These are phyloP conservation scores for Seiridium unicorne DNA, from an alignment of 2,329 filamentous ascomycete genomes.

Conservation along the genomic window DNA sequence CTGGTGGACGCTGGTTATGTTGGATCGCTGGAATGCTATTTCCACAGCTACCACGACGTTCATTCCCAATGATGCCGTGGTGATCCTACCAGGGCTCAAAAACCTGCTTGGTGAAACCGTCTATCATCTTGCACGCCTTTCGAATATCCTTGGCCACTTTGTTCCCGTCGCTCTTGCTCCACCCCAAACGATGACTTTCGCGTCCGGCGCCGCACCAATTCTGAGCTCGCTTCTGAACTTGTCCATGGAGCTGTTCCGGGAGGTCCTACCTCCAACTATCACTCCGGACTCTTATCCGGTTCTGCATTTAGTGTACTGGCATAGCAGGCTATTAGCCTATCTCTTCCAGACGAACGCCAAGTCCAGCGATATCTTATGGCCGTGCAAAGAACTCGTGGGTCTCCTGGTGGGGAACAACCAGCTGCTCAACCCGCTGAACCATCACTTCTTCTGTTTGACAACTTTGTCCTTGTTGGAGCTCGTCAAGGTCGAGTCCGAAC, in stretches of 20 bases:
- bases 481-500: conserved; percentile 50
- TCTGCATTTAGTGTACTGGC: conserved; percentile 69
- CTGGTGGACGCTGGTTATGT: conserved; percentile 71
- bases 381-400: conserved; percentile 56
- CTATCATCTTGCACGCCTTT: conserved; percentile 63
- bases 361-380: conserved; percentile 57
- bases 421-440: conserved; percentile 61
- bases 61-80: conserved; percentile 61
- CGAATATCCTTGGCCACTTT: conserved; percentile 56
- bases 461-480: conserved; percentile 62
- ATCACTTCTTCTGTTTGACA: conserved; percentile 63
- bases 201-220: conserved; percentile 37
- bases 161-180: conserved; percentile 43
- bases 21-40: conserved; percentile 74
- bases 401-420: conserved; percentile 55
- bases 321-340: conserved; percentile 63
- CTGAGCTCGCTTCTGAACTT: conserved; percentile 50
- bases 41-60: conserved; percentile 61
- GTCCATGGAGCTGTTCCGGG: conserved; percentile 65
- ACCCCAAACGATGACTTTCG: conserved; percentile 39
- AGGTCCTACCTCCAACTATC: conserved; percentile 58
- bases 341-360: conserved; percentile 56
- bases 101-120: conserved; percentile 60
- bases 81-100: conserved; percentile 59
- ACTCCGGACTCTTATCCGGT: conserved; percentile 51